A percentile compares a stretch with the other conserved stretches of the same genome.
Conservation (phyloP, 495 filamentous ascomycete species). For the Mycothermus thermophilus region DNA sequence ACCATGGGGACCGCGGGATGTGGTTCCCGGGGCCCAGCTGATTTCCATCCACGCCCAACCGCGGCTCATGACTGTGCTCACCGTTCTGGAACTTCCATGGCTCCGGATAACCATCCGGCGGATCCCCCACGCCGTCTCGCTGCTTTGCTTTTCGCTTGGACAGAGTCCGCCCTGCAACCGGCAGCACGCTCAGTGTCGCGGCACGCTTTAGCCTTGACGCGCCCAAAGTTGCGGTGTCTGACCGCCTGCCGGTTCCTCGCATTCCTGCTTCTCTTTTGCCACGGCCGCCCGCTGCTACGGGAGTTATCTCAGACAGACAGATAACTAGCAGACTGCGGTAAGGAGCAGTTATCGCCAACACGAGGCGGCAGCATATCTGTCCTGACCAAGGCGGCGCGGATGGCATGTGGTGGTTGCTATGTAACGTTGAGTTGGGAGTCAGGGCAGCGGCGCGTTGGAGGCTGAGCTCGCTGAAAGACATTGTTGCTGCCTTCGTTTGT, state of each 20-base stretch:
- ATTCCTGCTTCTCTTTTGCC: slow-evolving; percentile 2
- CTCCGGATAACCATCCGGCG: slow-evolving; percentile 11
- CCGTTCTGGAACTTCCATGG: slow-evolving; percentile 8
- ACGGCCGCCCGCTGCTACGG: not conserved
- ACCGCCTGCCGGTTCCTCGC: slow-evolving; percentile 11
- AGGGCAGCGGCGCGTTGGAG: too few relatives aligned
- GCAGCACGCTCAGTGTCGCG: not conserved
- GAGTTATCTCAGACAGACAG: not conserved
- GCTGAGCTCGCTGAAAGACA: too few relatives aligned
- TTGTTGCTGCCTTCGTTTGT: too few relatives aligned
- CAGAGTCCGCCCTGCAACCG: slow-evolving; percentile 5
- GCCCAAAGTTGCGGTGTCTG: slow-evolving; percentile 20
- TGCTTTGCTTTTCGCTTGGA: slow-evolving; percentile 7
- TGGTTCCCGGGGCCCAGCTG: not conserved
- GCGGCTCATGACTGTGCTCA: not conserved
- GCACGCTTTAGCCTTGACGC: too few relatives aligned
- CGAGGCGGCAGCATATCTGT: not conserved
- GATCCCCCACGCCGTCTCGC: slow-evolving; percentile 16
- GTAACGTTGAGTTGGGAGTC: too few relatives aligned
- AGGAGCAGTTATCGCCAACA: too few relatives aligned
- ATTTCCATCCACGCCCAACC: slow-evolving; percentile 5
- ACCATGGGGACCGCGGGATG: not conserved
- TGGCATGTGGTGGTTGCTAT: not conserved
- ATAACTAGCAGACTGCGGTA: too few relatives aligned
- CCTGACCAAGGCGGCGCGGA: not conserved